These are phyloP conservation scores for Globisporangium uncinulatum DNA, from an alignment of 352 stramenopile genomes.

Conservation along the genomic window DNA sequence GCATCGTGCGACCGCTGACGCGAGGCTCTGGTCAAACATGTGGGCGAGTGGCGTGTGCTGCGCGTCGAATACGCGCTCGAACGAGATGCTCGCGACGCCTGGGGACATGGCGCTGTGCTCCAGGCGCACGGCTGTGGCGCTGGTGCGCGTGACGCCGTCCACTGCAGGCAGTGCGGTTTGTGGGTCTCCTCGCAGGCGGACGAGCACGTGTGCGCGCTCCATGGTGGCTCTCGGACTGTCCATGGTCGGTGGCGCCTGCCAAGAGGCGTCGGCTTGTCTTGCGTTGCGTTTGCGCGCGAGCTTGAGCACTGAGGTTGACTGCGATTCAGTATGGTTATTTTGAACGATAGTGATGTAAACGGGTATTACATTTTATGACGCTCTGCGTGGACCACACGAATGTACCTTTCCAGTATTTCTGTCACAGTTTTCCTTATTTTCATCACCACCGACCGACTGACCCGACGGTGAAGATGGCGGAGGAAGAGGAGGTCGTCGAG, in stretches of 20 bases:
- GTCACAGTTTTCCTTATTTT: too few species aligned
- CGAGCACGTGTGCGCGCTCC: slow-evolving; percentile 53
- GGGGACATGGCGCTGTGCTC: slow-evolving; percentile 77
- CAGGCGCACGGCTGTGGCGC: slow-evolving; percentile 51
- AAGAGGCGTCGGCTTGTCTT: not conserved
- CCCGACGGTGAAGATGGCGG: too few species aligned
- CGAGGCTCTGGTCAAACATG: slow-evolving; percentile 49
- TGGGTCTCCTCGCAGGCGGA: slow-evolving; percentile 27
- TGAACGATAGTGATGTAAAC: not conserved
- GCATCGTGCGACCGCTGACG: slow-evolving; percentile 17
- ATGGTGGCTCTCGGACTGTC: too few species aligned
- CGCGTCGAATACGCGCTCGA: slow-evolving; percentile 58
- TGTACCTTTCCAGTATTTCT: too few species aligned
- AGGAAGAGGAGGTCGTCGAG: slow-evolving; percentile 90
- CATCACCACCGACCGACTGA: too few species aligned
- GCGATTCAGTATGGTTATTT: not conserved
- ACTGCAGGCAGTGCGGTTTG: not conserved
- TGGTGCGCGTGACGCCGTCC: slow-evolving; percentile 48
- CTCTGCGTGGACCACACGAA: not conserved
- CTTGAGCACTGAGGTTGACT: too few species aligned
- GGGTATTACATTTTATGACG: not conserved
- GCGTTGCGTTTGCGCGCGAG: too few species aligned
- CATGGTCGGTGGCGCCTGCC: not conserved
- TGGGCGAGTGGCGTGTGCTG: slow-evolving; percentile 18
- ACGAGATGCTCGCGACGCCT: slow-evolving; percentile 68